Conservation (phyloP, 2,329 filamentous ascomycete species). For the Colletotrichum higginsianum region DNA sequence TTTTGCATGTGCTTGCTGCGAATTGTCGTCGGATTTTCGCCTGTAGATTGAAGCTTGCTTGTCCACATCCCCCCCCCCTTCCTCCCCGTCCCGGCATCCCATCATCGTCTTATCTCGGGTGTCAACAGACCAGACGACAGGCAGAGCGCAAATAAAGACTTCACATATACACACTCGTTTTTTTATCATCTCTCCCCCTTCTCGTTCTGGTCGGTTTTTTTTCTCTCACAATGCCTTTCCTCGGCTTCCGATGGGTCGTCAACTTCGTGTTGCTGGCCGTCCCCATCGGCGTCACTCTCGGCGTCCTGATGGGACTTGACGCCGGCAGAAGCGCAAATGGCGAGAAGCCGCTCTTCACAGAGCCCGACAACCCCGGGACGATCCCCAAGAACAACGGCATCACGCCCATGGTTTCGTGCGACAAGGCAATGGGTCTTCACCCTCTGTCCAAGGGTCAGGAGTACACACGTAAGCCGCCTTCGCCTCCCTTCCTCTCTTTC, state of each 20-base stretch:
- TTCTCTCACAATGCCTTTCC: conserved; percentile 52
- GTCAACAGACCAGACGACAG: no score
- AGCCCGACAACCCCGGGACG: conserved; percentile 44
- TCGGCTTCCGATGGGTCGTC: conserved; percentile 59
- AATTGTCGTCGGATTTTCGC: conserved; percentile 14
- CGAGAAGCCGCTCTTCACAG: conserved; percentile 60
- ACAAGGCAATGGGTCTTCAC: conserved; percentile 61
- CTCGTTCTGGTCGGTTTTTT: conserved; percentile 18
- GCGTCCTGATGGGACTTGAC: conserved; percentile 65
- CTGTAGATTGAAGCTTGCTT: background rate
- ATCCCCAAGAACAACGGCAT: conserved; percentile 52
- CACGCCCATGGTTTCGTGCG: conserved; percentile 56
- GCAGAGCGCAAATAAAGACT: no score
- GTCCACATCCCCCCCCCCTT: no score
- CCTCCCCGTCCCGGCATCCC: no score
- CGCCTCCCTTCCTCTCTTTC: background rate
- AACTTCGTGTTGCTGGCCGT: conserved; percentile 65
- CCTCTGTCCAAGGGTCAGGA: conserved; percentile 59
- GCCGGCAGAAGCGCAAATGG: conserved; percentile 59
- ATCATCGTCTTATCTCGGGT: no score
- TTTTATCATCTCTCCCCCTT: background rate
- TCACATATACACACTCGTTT: no score
- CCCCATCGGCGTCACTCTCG: conserved; percentile 65
- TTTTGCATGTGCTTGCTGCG: conserved; percentile 18
- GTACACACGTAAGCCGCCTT: conserved; percentile 63